Base-by-base conservation (phyloP, 116 monocot genomes). In the Trichopus zeylanicus region DNA sequence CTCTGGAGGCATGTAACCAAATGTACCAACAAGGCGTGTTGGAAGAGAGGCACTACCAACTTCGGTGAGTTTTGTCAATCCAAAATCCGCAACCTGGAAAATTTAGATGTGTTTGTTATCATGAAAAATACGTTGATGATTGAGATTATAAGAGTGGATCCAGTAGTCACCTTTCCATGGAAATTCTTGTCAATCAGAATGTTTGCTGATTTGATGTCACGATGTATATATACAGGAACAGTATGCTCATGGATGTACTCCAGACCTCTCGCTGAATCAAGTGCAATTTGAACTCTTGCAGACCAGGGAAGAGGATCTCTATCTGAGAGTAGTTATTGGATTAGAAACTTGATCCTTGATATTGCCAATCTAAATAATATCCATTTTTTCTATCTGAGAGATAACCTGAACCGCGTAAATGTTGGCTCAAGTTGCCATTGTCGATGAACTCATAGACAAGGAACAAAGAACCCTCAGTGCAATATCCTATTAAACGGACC, bases 1-100 rank as follows among this genome's bases (percentile, higher is more conserved):
- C 91, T 91, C 91, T 48, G 86, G 91, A 64, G 86, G 69, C 82
- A 91, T 82, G 65, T 91, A 91, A 57, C 91, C 86, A 82, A 91
- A 91, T 74, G 86, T 91, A 72, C 91, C 91, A 26, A 73, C 91
- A 60, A 80, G 54, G 28, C 74, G 48, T 26, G 85, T 85, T 33
- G 52, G 73, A 16, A 68, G 8, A 21, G 77, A 65, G 46, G 53
- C 18, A 70, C 39, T 77, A 37, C 76, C 80, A 60, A 71, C 76
- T 65, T 82, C 61, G 31, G 78, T 63, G 69, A 86, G 82, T 79
- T 91, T 91, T 72, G 91, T 60, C 62, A 91, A 79, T 49, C 91
- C 86, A 82, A 91, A 91, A 77, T 86, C 91, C 28, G 91, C 91
- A 80, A 91, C 86, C 91, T 91, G 73, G 48, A 59, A 22, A 49